These are phyloP conservation scores for Solanum gandarillasii DNA, from an alignment of 257 asterid species.

Conservation along the genomic window DNA sequence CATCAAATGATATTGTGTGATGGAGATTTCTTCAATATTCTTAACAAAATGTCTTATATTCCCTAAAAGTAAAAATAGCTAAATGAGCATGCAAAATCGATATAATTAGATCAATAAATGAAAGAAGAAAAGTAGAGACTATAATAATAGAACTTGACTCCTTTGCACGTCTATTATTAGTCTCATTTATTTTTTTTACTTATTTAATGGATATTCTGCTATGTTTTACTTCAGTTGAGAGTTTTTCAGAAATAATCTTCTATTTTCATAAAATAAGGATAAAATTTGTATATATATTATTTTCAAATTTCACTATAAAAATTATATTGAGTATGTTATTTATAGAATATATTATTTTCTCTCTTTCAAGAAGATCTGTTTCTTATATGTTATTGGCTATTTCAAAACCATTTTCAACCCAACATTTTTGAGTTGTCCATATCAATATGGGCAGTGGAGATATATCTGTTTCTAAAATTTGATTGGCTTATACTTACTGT, in stretches of 20 bases:
- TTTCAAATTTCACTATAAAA: background rate
- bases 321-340: background rate
- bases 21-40: background rate
- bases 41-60: too few species aligned
- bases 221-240: background rate
- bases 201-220: background rate
- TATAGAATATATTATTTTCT: background rate
- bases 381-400: background rate
- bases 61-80: background rate
- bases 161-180: background rate
- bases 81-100: background rate
- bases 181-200: background rate
- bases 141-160: background rate
- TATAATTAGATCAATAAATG: background rate
- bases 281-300: background rate
- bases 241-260: background rate
- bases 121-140: background rate
- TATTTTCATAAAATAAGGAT: background rate
- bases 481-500: background rate
- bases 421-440: background rate
- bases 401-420: background rate
- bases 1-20: background rate
- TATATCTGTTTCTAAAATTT: background rate
- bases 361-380: background rate
- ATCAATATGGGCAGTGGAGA: background rate